Evolutionary conservation across 2,329 filamentous ascomycete species (phyloP), one percentile per base, ranked within the genome.

Genomic region (Hypomyces perniciosus): DNA sequence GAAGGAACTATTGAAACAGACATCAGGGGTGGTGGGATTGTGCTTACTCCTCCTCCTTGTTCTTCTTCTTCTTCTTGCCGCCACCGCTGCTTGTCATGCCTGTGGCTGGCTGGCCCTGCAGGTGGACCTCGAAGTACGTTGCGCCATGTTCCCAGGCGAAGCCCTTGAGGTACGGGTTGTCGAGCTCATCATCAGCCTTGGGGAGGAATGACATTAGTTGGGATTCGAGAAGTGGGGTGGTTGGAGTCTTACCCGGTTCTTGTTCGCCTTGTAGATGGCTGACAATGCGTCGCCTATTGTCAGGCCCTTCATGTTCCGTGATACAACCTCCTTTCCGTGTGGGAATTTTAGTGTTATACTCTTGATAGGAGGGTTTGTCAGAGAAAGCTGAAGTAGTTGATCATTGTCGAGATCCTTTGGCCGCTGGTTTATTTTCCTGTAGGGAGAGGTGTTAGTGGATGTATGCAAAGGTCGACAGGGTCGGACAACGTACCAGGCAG

Each of bases 131-230:
- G 64, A 97, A 80, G 57, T 83, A 81, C 49, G 88, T 92, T 84
- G 90, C 96, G 66, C 84, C 90, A 72, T 95, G 89, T 61, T 95
- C 87, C 91, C 91, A 96, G 78, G 96, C 90, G 75, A 97, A 96
- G 59, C 92, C 92, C 63, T 85, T 85, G 60, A 97, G 85, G 78
- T 91, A 90, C 57, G 91, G 89, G 59, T 81, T 78, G 50, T 92
- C 88, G 55, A 97, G 78, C 70, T 96, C 92, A 68, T 97, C 92
- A 64, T 97, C 92, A 54, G 86, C 80, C 91, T 96, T 20, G 20
- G 61, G 2, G 37, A 8, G 12, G 8, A 33, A 44, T 20, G 13
- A 46, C 48, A 47, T 56, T 40, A 28, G 27, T 29, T 6, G 49
- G 48, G 44, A 51, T 38, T 4, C 40, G 27, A 1, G 13, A 7